Base-by-base conservation (phyloP, 352 stramenopile species). In the Phytophthora hybrid region DNA sequence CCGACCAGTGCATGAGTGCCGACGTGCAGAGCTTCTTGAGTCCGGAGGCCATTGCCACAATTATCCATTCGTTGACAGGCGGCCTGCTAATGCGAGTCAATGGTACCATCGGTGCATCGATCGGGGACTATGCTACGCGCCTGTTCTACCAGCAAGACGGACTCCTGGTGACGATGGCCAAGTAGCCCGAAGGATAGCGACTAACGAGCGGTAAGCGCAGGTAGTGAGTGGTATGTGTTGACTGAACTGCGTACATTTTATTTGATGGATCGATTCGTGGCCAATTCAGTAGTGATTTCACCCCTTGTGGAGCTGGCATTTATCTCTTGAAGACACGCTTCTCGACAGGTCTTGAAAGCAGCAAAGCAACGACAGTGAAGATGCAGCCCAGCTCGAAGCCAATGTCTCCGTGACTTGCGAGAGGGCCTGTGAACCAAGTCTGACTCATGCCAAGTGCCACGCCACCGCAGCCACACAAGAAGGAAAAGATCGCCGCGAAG, bases 51-150 rank as follows among this genome's bases (percentile, higher is more conserved):
- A 93, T 96, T 65, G 83, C 83, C 6, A 87, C 87, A 19, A 80
- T 96, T 23, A 92, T 93, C 62, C 85, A 79, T 49, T 89, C 88
- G 4, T 78, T 90, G 47, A 93, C 85, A 13, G 83, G 87, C 14
- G 89, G 87, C 1, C 63, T 96, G 32, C 54, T 96, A 26, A 93
- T 96, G 88, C 77, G 82, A 44, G 85, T 96, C 31, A 93, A 96
- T 66, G 89, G 89, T 29, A 94, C 82, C 21, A 91, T 96, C 51
- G 74, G 74, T 31, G 82, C 84, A 10, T 84, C 84, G 4, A 93
- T 96, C 26, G 88, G 88, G 29, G 78, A 72, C 44, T 96, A 92
- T 59, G 59, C 80, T 47, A 91, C 87, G 37, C 71, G 78, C 34
- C 65, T 96, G 32, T 87, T 81, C 47, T 96, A 96, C 66, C 74